Evolutionary conservation across 2,329 filamentous ascomycete species (phyloP).

Genomic region (Passalora sequoiae): DNA sequence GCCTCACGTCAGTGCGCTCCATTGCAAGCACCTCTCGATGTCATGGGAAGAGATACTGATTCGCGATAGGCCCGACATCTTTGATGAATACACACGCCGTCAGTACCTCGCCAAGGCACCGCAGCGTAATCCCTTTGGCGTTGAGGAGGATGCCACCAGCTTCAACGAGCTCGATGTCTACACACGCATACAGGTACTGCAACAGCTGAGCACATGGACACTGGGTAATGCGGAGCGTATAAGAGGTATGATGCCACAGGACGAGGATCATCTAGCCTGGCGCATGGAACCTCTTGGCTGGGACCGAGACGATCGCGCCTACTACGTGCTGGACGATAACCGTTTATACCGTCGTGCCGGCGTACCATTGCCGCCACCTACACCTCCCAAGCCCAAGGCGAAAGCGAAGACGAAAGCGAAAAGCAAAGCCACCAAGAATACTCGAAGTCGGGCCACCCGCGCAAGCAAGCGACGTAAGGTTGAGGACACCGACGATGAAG

Average conservation of each 20-base stretch:
- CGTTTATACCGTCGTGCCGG: conserved; percentile 86
- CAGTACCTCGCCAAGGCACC: conserved; percentile 82
- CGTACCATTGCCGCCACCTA: conserved; percentile 54
- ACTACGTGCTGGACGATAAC: conserved; percentile 91
- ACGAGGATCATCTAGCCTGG: conserved; percentile 52
- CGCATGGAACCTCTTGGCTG: conserved; percentile 78
- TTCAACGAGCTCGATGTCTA: conserved; percentile 81
- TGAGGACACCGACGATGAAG: conserved; percentile 42
- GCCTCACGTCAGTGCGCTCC: conserved; percentile 73
- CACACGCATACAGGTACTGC: conserved; percentile 74
- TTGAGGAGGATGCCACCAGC: conserved; percentile 63
- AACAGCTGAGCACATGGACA: conserved; percentile 84
- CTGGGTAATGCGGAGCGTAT: conserved; percentile 83
- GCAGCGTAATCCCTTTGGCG: conserved; percentile 76
- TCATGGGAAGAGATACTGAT: too few species aligned
- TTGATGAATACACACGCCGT: conserved; percentile 87
- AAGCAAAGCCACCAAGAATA: conserved; percentile 51
- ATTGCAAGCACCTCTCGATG: too few species aligned
- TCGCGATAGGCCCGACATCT: conserved; percentile 68
- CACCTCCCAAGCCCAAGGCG: conserved; percentile 49
- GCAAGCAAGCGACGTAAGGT: conserved; percentile 67
- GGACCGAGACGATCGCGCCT: conserved; percentile 79
- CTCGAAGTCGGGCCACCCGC: conserved; percentile 54
- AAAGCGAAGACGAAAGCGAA: conserved; percentile 54
- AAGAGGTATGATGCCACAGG: conserved; percentile 77